These are phyloP conservation scores for Citrullus amarus DNA, from an alignment of 306 rosid genomes.

Conservation along the genomic window DNA sequence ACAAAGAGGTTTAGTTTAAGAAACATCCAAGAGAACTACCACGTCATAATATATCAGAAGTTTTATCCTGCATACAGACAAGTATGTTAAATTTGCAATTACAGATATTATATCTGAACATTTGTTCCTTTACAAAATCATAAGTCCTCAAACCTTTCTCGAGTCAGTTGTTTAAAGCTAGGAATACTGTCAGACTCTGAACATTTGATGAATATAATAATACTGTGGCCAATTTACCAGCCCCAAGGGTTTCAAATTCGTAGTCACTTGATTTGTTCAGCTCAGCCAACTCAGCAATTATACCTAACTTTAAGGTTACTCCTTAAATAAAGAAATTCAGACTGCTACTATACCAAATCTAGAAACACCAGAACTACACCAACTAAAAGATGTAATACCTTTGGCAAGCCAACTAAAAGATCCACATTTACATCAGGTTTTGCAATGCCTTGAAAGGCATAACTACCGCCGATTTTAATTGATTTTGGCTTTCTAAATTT, in stretches of 20 bases:
- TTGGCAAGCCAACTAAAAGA: slow-evolving; percentile 60
- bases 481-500: slow-evolving; percentile 52
- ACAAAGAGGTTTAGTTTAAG: not conserved
- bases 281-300: not conserved
- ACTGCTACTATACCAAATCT: not conserved
- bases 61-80: not conserved
- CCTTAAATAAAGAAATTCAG: not conserved
- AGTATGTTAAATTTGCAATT: not conserved
- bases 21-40: not conserved
- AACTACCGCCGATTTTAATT: slow-evolving; percentile 57
- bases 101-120: not conserved
- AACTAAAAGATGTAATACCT: slow-evolving; percentile 48
- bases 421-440: slow-evolving; percentile 60
- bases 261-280: not conserved
- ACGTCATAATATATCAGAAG: not conserved
- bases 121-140: not conserved
- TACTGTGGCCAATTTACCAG: not conserved
- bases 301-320: not conserved
- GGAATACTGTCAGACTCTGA: not conserved
- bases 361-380: slow-evolving; percentile 15
- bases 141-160: not conserved
- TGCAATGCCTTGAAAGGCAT: slow-evolving; percentile 37
- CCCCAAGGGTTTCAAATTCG: not conserved
- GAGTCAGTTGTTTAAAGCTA: not conserved
- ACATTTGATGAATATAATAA: not conserved